Conservation (phyloP, 345 rosid species). For the Hypericum androsaemum region DNA sequence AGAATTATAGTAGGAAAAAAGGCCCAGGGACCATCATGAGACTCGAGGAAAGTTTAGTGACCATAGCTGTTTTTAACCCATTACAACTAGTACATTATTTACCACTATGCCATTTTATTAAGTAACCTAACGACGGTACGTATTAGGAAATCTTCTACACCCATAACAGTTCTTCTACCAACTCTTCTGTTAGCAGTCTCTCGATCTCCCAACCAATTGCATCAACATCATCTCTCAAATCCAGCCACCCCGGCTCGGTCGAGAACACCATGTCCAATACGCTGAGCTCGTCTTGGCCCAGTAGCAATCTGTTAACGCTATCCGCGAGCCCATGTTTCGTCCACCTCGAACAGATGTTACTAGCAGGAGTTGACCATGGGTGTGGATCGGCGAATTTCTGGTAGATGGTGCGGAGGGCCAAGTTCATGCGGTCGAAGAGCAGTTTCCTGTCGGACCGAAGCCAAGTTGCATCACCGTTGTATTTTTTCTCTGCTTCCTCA, state of each 20-base stretch:
- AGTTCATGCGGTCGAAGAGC: conserved; percentile 56
- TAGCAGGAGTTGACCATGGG: conserved; percentile 47
- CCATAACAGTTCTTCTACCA: conserved; percentile 44
- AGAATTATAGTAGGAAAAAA: too few species aligned
- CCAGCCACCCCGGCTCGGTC: conserved; percentile 20
- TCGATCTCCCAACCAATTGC: conserved; percentile 65
- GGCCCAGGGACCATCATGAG: too few species aligned
- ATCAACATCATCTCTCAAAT: conserved; percentile 40
- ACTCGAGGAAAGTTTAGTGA: too few species aligned
- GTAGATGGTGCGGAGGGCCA: conserved; percentile 37
- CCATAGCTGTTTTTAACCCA: too few species aligned
- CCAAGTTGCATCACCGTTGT: conserved; percentile 26
- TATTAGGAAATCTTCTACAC: conserved; percentile 18
- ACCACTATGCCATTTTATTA: background rate
- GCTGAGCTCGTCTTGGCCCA: conserved; percentile 30
- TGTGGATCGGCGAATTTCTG: conserved; percentile 35
- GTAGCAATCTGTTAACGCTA: conserved; percentile 29
- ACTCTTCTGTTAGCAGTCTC: conserved; percentile 49
- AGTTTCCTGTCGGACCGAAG: conserved; percentile 56
- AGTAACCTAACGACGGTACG: background rate
- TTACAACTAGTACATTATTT: too few species aligned
- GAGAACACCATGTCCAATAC: conserved; percentile 29
- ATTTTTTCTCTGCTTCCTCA: conserved; percentile 67
- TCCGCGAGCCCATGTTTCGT: conserved; percentile 34
- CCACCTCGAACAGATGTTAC: conserved; percentile 26